Conservation (phyloP, 2,329 filamentous ascomycete genomes). For the Corinectria fuckeliana region DNA sequence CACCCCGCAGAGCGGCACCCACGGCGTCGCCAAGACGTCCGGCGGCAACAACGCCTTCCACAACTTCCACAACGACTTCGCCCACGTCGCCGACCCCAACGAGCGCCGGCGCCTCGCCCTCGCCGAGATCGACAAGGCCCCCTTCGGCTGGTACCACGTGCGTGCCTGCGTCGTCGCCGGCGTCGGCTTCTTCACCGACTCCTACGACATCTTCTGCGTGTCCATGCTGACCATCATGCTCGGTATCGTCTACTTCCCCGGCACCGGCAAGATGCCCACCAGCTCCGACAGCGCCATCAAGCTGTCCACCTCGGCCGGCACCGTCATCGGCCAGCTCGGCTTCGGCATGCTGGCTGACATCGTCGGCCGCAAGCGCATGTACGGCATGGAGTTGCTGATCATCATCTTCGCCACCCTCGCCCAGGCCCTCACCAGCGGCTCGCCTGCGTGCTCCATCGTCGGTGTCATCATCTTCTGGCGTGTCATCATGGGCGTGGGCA, state of each 20-base stretch:
- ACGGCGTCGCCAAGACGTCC: constrained; percentile 53
- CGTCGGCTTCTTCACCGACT: constrained; percentile 89
- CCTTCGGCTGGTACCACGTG: constrained; percentile 85
- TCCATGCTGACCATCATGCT: constrained; percentile 77
- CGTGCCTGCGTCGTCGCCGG: constrained; percentile 79
- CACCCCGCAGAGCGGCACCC: not conserved
- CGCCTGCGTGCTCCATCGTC: constrained; percentile 66
- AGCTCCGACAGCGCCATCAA: constrained; percentile 83
- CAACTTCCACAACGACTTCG: constrained; percentile 79
- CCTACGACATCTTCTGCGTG: constrained; percentile 83
- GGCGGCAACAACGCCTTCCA: constrained; percentile 76
- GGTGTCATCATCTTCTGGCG: constrained; percentile 82
- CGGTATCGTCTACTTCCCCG: constrained; percentile 76
- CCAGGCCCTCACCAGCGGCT: constrained; percentile 70
- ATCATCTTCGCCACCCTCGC: constrained; percentile 81
- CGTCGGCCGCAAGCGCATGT: constrained; percentile 74
- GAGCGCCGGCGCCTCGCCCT: constrained; percentile 81
- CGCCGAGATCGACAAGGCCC: constrained; percentile 81
- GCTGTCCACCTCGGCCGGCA: constrained; percentile 82
- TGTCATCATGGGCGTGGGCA: constrained; percentile 67
- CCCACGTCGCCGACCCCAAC: constrained; percentile 71
- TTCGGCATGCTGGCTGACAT: constrained; percentile 82
- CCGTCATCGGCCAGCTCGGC: constrained; percentile 78
- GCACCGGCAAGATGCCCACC: constrained; percentile 65
- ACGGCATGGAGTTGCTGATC: constrained; percentile 80